These are phyloP conservation scores for Austropuccinia psidii DNA, from an alignment of 1,284 basidiomycete genomes.

Conservation along the genomic window DNA sequence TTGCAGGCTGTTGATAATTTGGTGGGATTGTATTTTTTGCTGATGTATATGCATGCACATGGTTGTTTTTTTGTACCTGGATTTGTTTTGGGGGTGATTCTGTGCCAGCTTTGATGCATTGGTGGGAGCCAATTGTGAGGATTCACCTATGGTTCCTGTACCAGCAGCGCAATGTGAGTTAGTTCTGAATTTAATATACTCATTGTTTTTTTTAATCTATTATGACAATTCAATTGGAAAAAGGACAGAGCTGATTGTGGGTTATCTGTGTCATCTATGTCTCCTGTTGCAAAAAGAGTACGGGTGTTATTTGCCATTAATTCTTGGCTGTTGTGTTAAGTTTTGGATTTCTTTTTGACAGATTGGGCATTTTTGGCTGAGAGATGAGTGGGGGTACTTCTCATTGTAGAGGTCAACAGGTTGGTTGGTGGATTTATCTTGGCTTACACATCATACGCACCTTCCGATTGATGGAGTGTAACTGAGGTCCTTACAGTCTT, in stretches of 20 bases:
- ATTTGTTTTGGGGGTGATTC: neutral
- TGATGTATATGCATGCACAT: slow-evolving; percentile 3
- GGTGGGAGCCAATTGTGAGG: neutral
- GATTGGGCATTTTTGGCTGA: too few species aligned
- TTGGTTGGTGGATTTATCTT: too few species aligned
- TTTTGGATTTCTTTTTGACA: too few species aligned
- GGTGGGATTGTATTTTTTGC: neutral
- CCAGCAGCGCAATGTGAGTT: neutral
- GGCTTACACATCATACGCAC: too few species aligned
- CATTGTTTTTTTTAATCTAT: neutral
- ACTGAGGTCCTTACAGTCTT: neutral
- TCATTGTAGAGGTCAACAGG: too few species aligned
- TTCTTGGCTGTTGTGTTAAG: too few species aligned
- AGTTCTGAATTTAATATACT: neutral
- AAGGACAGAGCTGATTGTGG: too few species aligned
- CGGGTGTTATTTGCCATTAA: too few species aligned
- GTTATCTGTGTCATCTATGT: too few species aligned
- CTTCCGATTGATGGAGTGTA: too few species aligned
- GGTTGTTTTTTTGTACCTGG: neutral
- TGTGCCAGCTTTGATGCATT: neutral
- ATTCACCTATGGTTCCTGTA: slow-evolving; percentile 9
- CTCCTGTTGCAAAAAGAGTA: too few species aligned
- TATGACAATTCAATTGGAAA: slow-evolving; percentile 13
- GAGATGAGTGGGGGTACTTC: too few species aligned
- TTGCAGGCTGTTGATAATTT: neutral